Conservation (phyloP, 2,329 filamentous ascomycete genomes). For the Colletotrichum navitas region DNA sequence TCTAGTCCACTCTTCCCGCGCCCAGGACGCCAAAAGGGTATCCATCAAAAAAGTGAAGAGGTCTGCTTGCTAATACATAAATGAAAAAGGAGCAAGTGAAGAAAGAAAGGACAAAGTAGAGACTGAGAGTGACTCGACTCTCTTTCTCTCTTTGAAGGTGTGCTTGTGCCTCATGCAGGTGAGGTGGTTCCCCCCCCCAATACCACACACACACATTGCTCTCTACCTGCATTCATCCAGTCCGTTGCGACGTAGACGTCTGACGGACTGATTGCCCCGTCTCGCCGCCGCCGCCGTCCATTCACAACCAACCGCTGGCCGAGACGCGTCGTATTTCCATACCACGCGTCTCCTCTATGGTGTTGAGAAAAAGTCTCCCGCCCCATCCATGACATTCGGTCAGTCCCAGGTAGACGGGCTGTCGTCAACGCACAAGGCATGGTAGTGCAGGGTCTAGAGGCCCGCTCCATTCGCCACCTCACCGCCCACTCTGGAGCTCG, state of each 20-base stretch:
- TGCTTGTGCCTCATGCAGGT: slow-evolving; percentile 38
- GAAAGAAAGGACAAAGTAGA: neutral
- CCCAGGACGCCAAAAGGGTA: slow-evolving; percentile 42
- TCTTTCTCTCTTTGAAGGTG: neutral
- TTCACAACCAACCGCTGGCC: slow-evolving; percentile 22
- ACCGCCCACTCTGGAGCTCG: slow-evolving; percentile 11
- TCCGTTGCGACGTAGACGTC: slow-evolving; percentile 22
- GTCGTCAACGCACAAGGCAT: slow-evolving; percentile 1
- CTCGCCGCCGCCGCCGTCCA: slow-evolving; percentile 19
- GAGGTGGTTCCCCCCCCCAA: slow-evolving; percentile 24
- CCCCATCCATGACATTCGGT: slow-evolving; percentile 13
- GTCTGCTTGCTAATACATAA: slow-evolving; percentile 27
- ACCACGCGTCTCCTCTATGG: slow-evolving; percentile 40
- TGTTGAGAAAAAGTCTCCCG: slow-evolving; percentile 34
- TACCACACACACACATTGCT: slow-evolving; percentile 18
- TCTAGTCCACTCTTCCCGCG: slow-evolving; percentile 29
- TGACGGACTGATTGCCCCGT: slow-evolving; percentile 24
- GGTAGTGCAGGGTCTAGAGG: slow-evolving; percentile 19
- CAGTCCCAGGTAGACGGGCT: slow-evolving; percentile 5
- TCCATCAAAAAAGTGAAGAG: slow-evolving; percentile 29
- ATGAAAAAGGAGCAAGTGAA: neutral
- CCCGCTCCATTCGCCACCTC: slow-evolving; percentile 36
- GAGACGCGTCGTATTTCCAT: slow-evolving; percentile 40
- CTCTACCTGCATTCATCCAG: slow-evolving; percentile 14
- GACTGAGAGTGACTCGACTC: neutral